Evolutionary conservation across 2,329 filamentous ascomycete species (phyloP).

Genomic region (Aschersonia sp.): DNA sequence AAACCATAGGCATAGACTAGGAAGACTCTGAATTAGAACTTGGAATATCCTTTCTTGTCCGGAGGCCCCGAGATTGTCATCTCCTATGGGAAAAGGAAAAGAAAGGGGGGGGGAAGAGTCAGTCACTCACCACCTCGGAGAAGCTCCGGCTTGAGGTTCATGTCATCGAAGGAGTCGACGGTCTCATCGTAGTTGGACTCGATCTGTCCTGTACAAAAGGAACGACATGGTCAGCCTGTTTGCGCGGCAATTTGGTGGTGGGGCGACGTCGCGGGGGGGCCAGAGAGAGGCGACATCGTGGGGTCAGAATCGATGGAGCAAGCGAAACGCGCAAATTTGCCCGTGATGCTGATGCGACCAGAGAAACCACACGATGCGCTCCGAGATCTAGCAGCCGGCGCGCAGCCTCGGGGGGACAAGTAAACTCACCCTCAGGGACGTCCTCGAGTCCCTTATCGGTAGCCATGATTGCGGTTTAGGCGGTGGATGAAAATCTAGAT

Average conservation of each 20-base stretch:
- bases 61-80: background rate
- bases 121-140: slow-evolving; percentile 63
- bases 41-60: background rate
- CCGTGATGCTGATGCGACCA: background rate
- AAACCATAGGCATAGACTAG: slow-evolving; percentile 97
- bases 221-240: slow-evolving; percentile 9
- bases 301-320: background rate
- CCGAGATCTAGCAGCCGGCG: background rate
- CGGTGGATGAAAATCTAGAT: slow-evolving; percentile 42
- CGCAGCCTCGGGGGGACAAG: background rate
- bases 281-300: slow-evolving; percentile 1
- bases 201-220: slow-evolving; percentile 63
- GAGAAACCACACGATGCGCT: background rate
- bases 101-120: slow-evolving; percentile 1
- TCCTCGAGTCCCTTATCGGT: slow-evolving; percentile 96
- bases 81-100: slow-evolving; percentile 1
- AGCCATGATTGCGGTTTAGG: slow-evolving; percentile 82
- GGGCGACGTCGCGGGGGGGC: background rate
- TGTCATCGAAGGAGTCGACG: slow-evolving; percentile 96
- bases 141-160: slow-evolving; percentile 93
- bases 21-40: background rate
- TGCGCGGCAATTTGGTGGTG: background rate
- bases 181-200: slow-evolving; percentile 99
- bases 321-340: background rate
- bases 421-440: slow-evolving; percentile 74